Base-by-base conservation (phyloP, 768 basidiomycete species). In the Boletus coccyginus region DNA sequence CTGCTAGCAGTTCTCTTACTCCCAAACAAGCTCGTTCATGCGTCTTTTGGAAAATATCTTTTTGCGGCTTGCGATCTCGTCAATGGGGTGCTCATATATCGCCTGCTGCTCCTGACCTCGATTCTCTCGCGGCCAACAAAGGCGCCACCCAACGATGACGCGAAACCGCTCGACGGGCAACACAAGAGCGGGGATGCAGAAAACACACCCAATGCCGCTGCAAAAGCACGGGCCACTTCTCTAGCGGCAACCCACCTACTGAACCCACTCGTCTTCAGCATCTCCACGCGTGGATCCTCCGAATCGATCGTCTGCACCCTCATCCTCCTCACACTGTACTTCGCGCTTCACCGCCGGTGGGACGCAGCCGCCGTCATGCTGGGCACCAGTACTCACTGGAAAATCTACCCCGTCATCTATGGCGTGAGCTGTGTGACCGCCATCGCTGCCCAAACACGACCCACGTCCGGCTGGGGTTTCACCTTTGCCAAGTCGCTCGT, bases 241-340 rank as follows among this genome's bases (percentile, higher is more conserved):
- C 84, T 84, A 61, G 81, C 83, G 36, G 75, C 83, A 0, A 65
- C 88, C 3, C 92, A 98, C 75, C 85, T 98, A 3, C 79, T 98
- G 56, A 98, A 95, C 73, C 97, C 97, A 0, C 81, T 99, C 63
- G 89, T 96, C 3, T 90, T 97, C 71, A 88, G 94, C 60, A 98
- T 99, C 64, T 97, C 95, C 8, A 98, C 97, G 0, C 87, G 97
- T 17, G 97, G 97, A 8, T 98, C 94, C 17, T 95, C 96, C 5
- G 97, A 99, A 71, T 85, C 92, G 3, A 75, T 97, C 17, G 84
- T 98, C 16, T 85, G 87, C 39, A 76, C 89, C 2, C 77, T 95
- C 54, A 89, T 98, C 39, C 78, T 97, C 39, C 73, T 81, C 50
- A 84, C 87, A 0, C 73, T 95, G 29, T 82, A 82, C 66, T 78